Percentiles rank a stretch among this genome's conserved stretches.
These are phyloP conservation scores for Daldinia sp. DNA, from an alignment of 2,329 filamentous ascomycete species.

Conservation along the genomic window DNA sequence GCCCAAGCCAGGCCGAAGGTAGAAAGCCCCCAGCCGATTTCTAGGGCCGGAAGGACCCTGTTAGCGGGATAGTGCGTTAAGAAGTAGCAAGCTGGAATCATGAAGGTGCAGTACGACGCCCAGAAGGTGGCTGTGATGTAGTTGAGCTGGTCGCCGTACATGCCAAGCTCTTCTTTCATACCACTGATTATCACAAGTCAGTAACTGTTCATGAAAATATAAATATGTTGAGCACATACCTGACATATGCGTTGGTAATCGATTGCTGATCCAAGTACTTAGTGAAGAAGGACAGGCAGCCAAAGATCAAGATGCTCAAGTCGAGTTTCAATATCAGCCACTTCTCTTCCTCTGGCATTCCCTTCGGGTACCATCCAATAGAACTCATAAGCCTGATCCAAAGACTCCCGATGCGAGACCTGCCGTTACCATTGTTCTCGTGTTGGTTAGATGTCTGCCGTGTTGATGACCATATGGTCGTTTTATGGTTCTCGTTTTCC, in stretches of 20 bases:
- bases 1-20: slow-evolving; percentile 52
- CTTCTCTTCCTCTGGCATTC: slow-evolving; percentile 52
- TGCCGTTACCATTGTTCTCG: not conserved
- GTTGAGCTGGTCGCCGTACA: slow-evolving; percentile 54
- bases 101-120: slow-evolving; percentile 56
- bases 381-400: slow-evolving; percentile 37
- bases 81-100: slow-evolving; percentile 57
- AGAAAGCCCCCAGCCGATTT: slow-evolving; percentile 51
- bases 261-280: slow-evolving; percentile 56
- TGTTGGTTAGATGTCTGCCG: slow-evolving; percentile 2
- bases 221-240: slow-evolving; percentile 39
- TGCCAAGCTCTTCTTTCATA: slow-evolving; percentile 53
- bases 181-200: slow-evolving; percentile 48
- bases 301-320: slow-evolving; percentile 54
- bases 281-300: slow-evolving; percentile 56
- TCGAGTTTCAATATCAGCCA: slow-evolving; percentile 54
- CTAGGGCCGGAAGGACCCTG: slow-evolving; percentile 48
- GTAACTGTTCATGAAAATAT: not conserved
- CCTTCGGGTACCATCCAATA: slow-evolving; percentile 52
- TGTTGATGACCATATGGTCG: not conserved
- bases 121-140: slow-evolving; percentile 51
- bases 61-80: slow-evolving; percentile 55
- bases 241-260: slow-evolving; percentile 55
- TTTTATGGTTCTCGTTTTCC: slow-evolving; percentile 16
- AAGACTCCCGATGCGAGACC: slow-evolving; percentile 7